These are phyloP conservation scores for Saturnispora serradocipensis DNA, from an alignment of 805 yeast species.

Conservation along the genomic window DNA sequence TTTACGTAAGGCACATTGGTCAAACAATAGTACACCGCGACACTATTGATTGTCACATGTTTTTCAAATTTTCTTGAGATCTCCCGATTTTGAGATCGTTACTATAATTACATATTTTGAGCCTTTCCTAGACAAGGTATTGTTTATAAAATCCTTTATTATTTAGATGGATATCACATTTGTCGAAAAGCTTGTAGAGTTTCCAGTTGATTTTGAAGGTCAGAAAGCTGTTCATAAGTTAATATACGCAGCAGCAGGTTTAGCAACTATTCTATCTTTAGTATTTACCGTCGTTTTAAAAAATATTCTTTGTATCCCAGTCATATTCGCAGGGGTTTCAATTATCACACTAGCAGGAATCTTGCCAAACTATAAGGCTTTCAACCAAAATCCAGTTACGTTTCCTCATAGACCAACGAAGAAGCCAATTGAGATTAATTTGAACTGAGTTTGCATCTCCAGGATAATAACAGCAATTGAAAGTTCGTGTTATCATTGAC, in stretches of 20 bases:
- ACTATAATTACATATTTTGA: background rate
- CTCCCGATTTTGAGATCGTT: background rate
- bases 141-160: background rate
- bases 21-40: background rate
- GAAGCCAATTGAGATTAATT: slow-evolving; percentile 9
- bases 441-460: background rate
- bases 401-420: slow-evolving; percentile 33
- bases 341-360: slow-evolving; percentile 30
- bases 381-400: slow-evolving; percentile 38
- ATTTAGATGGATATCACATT: slow-evolving; percentile 12
- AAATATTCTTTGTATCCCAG: slow-evolving; percentile 32
- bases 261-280: slow-evolving; percentile 32
- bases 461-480: background rate
- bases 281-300: slow-evolving; percentile 40
- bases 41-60: background rate
- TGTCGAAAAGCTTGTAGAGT: slow-evolving; percentile 20
- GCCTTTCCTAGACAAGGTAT: background rate
- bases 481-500: background rate
- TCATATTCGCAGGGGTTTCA: slow-evolving; percentile 31
- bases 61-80: too few relatives aligned
- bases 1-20: background rate
- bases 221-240: slow-evolving; percentile 36
- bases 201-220: slow-evolving; percentile 42
- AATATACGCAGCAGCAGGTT: slow-evolving; percentile 21
- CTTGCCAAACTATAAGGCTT: slow-evolving; percentile 53